Percentiles rank a stretch among this genome's conserved stretches.
Conservation (phyloP, 2,329 filamentous ascomycete genomes). For the Westerdykella aurantiaca region DNA sequence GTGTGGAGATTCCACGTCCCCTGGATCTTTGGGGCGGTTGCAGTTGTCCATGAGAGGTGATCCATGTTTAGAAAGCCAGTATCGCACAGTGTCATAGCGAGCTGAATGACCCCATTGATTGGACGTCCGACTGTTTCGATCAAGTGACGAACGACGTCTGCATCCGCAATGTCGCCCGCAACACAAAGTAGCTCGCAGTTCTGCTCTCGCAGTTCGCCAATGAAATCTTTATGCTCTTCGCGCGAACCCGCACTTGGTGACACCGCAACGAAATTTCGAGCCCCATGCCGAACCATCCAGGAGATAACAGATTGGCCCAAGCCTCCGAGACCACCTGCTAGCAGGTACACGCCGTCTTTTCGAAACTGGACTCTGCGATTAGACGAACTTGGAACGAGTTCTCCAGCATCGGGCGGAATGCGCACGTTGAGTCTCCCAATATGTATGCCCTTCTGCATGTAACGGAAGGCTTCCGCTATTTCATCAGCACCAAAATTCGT, state of each 20-base stretch:
- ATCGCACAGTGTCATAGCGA: slow-evolving; percentile 11
- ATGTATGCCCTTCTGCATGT: slow-evolving; percentile 9
- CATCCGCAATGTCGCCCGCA: no score
- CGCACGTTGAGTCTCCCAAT: slow-evolving; percentile 4
- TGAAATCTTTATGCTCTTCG: not conserved
- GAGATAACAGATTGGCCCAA: slow-evolving; percentile 12
- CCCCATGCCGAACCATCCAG: slow-evolving; percentile 12
- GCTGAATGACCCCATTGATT: slow-evolving; percentile 12
- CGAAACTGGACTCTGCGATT: not conserved
- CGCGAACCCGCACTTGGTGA: slow-evolving; percentile 2
- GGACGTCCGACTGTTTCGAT: no score
- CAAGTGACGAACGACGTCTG: no score
- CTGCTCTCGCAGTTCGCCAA: slow-evolving; percentile 3
- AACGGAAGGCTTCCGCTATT: slow-evolving; percentile 10
- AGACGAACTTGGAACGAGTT: not conserved
- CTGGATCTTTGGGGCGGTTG: slow-evolving; percentile 19
- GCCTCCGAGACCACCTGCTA: slow-evolving; percentile 15
- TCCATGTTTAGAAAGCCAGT: slow-evolving; percentile 11
- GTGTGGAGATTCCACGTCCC: slow-evolving; percentile 26
- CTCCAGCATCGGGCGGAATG: slow-evolving; percentile 1
- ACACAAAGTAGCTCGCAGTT: no score
- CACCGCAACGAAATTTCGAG: slow-evolving; percentile 8
- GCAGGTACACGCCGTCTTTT: slow-evolving; percentile 9
- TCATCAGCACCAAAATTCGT: not conserved
- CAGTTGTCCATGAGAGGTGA: slow-evolving; percentile 6